Percentiles rank a stretch among this genome's conserved stretches.
Evolutionary conservation across 1,284 basidiomycete species (phyloP).

Genomic region (Trichosporon sp.): DNA sequence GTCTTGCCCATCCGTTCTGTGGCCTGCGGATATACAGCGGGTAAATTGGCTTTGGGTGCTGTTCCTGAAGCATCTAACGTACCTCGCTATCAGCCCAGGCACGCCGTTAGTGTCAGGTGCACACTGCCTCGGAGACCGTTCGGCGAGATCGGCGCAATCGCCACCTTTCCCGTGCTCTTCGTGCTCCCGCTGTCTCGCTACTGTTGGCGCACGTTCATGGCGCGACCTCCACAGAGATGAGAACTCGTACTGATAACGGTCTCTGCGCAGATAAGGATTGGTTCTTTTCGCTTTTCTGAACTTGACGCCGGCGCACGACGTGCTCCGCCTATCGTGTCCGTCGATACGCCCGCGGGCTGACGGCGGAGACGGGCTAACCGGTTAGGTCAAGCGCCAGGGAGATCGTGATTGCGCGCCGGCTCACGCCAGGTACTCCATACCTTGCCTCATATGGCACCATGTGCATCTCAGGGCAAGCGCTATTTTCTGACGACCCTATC

Average conservation of each 20-base stretch:
- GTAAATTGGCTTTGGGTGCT: background rate
- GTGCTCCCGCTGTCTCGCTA: background rate
- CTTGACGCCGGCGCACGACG: background rate
- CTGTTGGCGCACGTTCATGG: background rate
- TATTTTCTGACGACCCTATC: background rate
- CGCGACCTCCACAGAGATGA: background rate
- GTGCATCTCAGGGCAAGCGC: background rate
- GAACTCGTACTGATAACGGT: background rate
- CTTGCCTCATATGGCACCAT: constrained; percentile 15
- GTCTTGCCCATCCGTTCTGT: background rate
- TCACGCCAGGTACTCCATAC: constrained; percentile 7
- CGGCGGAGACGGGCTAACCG: background rate
- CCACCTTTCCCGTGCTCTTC: background rate
- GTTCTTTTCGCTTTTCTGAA: background rate
- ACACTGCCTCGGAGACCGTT: background rate
- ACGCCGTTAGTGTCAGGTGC: background rate
- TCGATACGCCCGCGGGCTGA: background rate
- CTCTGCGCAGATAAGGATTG: background rate
- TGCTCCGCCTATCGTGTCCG: background rate
- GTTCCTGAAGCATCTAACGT: constrained; percentile 1
- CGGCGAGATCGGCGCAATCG: constrained; percentile 9
- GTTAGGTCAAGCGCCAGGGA: background rate
- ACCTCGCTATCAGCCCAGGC: background rate
- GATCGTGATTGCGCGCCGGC: background rate
- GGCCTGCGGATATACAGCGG: background rate